A percentile compares a stretch with the other conserved stretches of the same genome.
Conservation (phyloP, 495 filamentous ascomycete species). For the Aspergillus carlsbadensis region DNA sequence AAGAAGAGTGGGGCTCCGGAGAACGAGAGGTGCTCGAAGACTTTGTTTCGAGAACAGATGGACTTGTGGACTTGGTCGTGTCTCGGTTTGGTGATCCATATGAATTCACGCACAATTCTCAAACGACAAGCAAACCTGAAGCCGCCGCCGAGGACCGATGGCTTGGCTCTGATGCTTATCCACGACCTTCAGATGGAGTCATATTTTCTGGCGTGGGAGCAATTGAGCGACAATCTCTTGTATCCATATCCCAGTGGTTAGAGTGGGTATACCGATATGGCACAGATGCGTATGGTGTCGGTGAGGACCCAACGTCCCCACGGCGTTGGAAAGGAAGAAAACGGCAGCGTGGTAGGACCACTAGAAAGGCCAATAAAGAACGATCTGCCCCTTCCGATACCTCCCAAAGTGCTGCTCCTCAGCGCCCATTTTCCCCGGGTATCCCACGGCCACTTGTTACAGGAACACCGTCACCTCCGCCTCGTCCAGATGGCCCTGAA, state of each 20-base stretch:
- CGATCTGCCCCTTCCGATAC: slow-evolving; percentile 1
- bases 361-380: slow-evolving; percentile 8
- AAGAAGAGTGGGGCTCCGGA: slow-evolving; percentile 89
- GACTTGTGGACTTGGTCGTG: slow-evolving; percentile 78
- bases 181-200: slow-evolving; percentile 73
- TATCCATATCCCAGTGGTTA: slow-evolving; percentile 75
- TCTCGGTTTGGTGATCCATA: slow-evolving; percentile 71
- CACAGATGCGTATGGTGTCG: slow-evolving; percentile 75
- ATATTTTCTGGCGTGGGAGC: slow-evolving; percentile 78
- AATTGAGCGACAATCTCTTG: slow-evolving; percentile 62
- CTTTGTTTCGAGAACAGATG: slow-evolving; percentile 63
- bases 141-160: slow-evolving; percentile 40
- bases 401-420: slow-evolving; percentile 21
- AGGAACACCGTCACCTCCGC: slow-evolving; percentile 25
- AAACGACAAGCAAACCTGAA: slow-evolving; percentile 1
- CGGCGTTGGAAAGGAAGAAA: slow-evolving; percentile 43
- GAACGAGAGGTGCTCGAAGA: slow-evolving; percentile 90
- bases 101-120: slow-evolving; percentile 8
- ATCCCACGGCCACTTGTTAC: slow-evolving; percentile 47
- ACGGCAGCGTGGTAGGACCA: slow-evolving; percentile 19
- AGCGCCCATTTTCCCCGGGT: slow-evolving; percentile 35
- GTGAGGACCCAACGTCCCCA: slow-evolving; percentile 64
- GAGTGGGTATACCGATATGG: slow-evolving; percentile 79
- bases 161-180: slow-evolving; percentile 63
- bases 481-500: slow-evolving; percentile 20